Conservation (phyloP, 768 basidiomycete species). For the Stropharia rugosoannulata region DNA sequence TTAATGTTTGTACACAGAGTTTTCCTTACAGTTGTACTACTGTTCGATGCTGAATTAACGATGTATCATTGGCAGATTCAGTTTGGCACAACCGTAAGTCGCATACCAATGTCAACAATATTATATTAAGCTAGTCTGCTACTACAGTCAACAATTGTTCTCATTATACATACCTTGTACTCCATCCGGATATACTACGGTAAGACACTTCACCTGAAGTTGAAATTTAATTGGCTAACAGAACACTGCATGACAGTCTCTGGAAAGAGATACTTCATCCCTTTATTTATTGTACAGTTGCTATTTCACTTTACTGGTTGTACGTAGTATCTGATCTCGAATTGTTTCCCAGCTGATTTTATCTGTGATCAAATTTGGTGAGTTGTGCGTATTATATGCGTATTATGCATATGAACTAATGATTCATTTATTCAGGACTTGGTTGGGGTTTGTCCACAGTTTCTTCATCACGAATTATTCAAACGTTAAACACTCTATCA, state of each 20-base stretch:
- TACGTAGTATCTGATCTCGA: background rate
- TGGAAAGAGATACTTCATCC: background rate
- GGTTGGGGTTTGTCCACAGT: too few relatives aligned
- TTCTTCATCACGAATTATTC: background rate
- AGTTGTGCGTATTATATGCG: too few relatives aligned
- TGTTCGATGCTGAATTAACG: background rate
- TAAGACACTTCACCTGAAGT: background rate
- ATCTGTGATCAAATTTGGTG: background rate
- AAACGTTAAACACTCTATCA: background rate
- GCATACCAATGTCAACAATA: background rate
- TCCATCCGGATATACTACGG: constrained; percentile 14
- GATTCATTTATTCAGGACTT: too few relatives aligned
- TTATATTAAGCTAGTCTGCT: background rate
- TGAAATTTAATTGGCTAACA: background rate
- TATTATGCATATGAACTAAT: too few relatives aligned
- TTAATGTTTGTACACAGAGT: background rate
- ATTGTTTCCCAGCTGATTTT: background rate
- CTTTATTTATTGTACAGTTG: background rate
- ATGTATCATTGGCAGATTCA: background rate
- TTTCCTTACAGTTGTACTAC: background rate
- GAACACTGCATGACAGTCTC: background rate
- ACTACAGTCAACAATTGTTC: constrained; percentile 6
- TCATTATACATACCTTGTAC: constrained; percentile 12
- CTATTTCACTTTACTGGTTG: background rate
- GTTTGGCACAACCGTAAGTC: background rate